phyloP scores from a whole-genome alignment of 2,329 filamentous ascomycete genomes.

The Claviceps paspali region DNA sequence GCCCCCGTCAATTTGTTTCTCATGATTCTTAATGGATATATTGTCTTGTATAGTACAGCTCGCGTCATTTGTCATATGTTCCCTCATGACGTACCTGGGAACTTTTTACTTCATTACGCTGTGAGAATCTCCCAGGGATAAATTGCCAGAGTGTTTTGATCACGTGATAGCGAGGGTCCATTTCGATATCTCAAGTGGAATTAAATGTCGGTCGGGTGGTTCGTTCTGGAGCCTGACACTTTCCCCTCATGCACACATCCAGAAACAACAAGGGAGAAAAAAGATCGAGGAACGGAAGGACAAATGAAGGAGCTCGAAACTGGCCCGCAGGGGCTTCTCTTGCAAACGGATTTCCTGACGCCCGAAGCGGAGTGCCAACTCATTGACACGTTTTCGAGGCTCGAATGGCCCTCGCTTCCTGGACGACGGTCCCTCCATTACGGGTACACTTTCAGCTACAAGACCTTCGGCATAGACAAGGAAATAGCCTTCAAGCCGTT shows the following conservation, averaged over 20 bases:
- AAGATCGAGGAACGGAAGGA: background rate
- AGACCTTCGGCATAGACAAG: slow-evolving; percentile 37
- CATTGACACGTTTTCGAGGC: slow-evolving; percentile 13
- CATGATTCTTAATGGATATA: too few species aligned
- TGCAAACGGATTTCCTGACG: slow-evolving; percentile 32
- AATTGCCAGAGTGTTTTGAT: too few species aligned
- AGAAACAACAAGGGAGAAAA: background rate
- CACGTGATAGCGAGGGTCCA: background rate
- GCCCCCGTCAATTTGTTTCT: too few species aligned
- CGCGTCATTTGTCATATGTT: too few species aligned
- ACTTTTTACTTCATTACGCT: too few species aligned
- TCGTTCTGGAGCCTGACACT: too few species aligned
- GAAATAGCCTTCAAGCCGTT: slow-evolving; percentile 31
- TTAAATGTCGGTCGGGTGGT: too few species aligned
- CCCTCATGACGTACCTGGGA: too few species aligned
- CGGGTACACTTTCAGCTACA: slow-evolving; percentile 43
- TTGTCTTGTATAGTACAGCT: too few species aligned
- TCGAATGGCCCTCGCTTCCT: slow-evolving; percentile 4
- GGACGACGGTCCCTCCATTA: slow-evolving; percentile 23
- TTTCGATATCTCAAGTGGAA: background rate
- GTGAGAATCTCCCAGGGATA: too few species aligned
- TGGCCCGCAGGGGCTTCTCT: slow-evolving; percentile 22
- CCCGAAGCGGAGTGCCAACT: slow-evolving; percentile 28
- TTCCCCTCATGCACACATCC: too few species aligned
- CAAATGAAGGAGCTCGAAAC: slow-evolving; percentile 13